Conservation (phyloP, 371 early-diverging fungal genomes). For the Mortierella sp. region DNA sequence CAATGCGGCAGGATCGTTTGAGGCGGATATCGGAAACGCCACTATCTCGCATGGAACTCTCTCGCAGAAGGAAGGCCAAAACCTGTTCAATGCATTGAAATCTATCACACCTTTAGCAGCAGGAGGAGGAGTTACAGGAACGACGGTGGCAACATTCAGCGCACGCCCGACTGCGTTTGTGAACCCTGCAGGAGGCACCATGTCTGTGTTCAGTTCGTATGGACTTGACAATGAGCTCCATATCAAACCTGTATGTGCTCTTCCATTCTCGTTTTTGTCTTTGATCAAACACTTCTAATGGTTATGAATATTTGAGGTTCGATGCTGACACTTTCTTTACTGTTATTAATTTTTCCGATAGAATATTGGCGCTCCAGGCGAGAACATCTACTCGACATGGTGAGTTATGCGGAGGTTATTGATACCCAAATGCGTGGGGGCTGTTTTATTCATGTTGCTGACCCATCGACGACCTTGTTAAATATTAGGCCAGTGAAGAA, state of each 20-base stretch:
- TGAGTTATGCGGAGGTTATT: neutral
- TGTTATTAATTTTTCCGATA: neutral
- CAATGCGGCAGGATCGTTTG: slow-evolving; percentile 21
- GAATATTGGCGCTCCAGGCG: slow-evolving; percentile 50
- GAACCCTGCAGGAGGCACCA: slow-evolving; percentile 36
- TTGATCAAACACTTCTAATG: no score
- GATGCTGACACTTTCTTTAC: neutral
- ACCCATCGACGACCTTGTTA: neutral
- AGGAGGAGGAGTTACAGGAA: neutral
- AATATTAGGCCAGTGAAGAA: slow-evolving; percentile 20
- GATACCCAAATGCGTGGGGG: no score
- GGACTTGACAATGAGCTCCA: slow-evolving; percentile 48
- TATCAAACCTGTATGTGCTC: slow-evolving; percentile 41
- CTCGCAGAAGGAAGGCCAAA: neutral
- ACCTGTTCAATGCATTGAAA: slow-evolving; percentile 16
- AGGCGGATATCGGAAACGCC: neutral
- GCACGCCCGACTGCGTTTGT: neutral
- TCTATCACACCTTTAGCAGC: neutral
- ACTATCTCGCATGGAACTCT: slow-evolving; percentile 16
- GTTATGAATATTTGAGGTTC: no score
- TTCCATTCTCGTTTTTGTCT: no score
- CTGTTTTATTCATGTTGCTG: neutral
- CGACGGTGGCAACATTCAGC: slow-evolving; percentile 7
- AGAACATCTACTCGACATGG: slow-evolving; percentile 53
- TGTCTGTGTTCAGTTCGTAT: slow-evolving; percentile 31